phyloP scores from a whole-genome alignment of 1,139 yeast genomes.

The Diutina catenulata region DNA sequence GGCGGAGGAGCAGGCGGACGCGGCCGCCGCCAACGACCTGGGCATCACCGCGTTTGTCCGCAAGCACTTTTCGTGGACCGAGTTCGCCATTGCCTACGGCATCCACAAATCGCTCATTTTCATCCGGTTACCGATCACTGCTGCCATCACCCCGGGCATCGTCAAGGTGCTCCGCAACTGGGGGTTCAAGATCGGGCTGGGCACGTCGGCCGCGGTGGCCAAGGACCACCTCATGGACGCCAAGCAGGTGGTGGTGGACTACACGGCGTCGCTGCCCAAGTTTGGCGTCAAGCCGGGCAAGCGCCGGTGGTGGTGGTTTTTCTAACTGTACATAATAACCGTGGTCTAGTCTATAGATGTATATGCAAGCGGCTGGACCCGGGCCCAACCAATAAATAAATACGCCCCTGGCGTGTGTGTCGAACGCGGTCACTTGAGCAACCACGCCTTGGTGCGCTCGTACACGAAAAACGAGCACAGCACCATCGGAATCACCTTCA shows the following conservation, averaged over 20 bases:
- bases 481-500: slow-evolving; percentile 94
- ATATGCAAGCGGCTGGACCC: not conserved
- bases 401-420: not conserved
- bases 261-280: slow-evolving; percentile 26
- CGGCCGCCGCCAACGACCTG: slow-evolving; percentile 10
- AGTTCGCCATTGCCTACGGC: slow-evolving; percentile 85
- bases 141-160: slow-evolving; percentile 80
- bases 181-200: slow-evolving; percentile 69
- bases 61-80: slow-evolving; percentile 35
- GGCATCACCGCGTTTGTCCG: slow-evolving; percentile 13
- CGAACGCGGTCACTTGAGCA: slow-evolving; percentile 13
- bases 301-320: slow-evolving; percentile 50
- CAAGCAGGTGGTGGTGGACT: slow-evolving; percentile 8
- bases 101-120: slow-evolving; percentile 78
- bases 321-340: slow-evolving; percentile 20
- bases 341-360: not conserved
- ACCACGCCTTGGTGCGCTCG: slow-evolving; percentile 63
- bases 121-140: slow-evolving; percentile 78
- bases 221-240: slow-evolving; percentile 21
- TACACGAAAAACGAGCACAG: slow-evolving; percentile 94
- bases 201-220: slow-evolving; percentile 26
- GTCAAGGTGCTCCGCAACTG: slow-evolving; percentile 54
- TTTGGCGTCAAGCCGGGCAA: slow-evolving; percentile 43
- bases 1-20: slow-evolving; percentile 12
- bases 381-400: not conserved